Evolutionary conservation across 2,329 filamentous ascomycete species (phyloP), one percentile per base, ranked within the genome.

Genomic region (Cladophialophora carrionii): DNA sequence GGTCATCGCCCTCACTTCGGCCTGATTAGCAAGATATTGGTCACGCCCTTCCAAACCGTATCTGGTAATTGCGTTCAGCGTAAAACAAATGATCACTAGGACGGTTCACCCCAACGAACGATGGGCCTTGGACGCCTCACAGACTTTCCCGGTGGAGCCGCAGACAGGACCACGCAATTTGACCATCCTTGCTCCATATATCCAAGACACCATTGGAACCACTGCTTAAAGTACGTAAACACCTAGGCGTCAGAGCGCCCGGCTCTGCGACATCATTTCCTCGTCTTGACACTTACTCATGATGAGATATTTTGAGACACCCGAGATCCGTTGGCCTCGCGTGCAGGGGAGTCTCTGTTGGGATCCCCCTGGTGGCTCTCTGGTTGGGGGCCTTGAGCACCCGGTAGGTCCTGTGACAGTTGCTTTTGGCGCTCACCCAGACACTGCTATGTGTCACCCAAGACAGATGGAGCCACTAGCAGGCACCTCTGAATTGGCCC

Each of bases 1-100:
- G 24, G 54, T 53, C 59, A 37, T 51, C 14, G 53, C 20, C 17
- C 20, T 53, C 53, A 31, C 10, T 31, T 26, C 22, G 41, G 58
- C 41, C 55, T 66, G 63, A 58, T 66, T 66, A 66, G 61, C 59
- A 66, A 66, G 54, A 66, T 66, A 56, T 66, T 66, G 43, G 63
- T 66, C 63, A 66, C 54, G 24, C 17, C 9, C 9, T n/a, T 59
- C 59, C 58, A 62, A 53, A 49, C 59, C 62, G 9, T 14, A 55
- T 64, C 46, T 61, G 57, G 62, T 31, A 54, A 51, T 62, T 41
- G 43, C 34, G 2, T 56, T 54, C 3, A 49, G 56, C 52, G 52
- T 49, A 57, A 57, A 54, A 46, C 29, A 17, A 61, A n/a, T 14
- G 34, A 61, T 54, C 37, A 20, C n/a, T 49, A 12, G 24, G 12